phyloP scores from a whole-genome alignment of 768 basidiomycete species.

The Serendipita sp. region DNA sequence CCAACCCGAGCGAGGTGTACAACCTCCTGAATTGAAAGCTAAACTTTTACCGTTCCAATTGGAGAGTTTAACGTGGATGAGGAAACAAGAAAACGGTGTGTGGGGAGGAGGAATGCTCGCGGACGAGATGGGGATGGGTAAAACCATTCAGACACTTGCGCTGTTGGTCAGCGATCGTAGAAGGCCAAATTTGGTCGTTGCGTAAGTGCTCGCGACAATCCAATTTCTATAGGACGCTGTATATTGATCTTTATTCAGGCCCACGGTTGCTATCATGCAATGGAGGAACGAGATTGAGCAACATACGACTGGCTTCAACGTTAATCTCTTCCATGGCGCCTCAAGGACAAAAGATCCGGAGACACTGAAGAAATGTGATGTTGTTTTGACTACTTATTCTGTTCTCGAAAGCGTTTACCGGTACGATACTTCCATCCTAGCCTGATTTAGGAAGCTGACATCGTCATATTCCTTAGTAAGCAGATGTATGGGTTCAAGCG shows the following conservation, averaged over 20 bases:
- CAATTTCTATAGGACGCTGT: neutral
- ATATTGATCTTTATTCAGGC: slow-evolving; percentile 17
- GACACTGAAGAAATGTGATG: slow-evolving; percentile 70
- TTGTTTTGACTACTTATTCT: slow-evolving; percentile 78
- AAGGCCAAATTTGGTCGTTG: slow-evolving; percentile 82
- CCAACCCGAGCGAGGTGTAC: slow-evolving; percentile 52
- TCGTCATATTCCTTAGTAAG: slow-evolving; percentile 42
- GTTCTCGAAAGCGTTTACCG: slow-evolving; percentile 78
- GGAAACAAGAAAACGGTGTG: slow-evolving; percentile 51
- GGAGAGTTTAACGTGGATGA: slow-evolving; percentile 94
- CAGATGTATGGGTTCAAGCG: slow-evolving; percentile 86
- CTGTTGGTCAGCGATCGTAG: slow-evolving; percentile 62
- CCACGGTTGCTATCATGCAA: slow-evolving; percentile 45
- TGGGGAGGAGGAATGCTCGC: slow-evolving; percentile 92
- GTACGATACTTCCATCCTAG: neutral
- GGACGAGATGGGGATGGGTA: slow-evolving; percentile 91
- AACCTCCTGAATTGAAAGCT: slow-evolving; percentile 71
- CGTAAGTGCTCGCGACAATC: slow-evolving; percentile 33
- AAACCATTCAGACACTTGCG: slow-evolving; percentile 93
- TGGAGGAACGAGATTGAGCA: slow-evolving; percentile 88
- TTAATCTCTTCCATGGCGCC: slow-evolving; percentile 84
- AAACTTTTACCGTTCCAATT: slow-evolving; percentile 85
- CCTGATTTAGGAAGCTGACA: slow-evolving; percentile 19
- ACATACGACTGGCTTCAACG: slow-evolving; percentile 70
- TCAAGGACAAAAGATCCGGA: slow-evolving; percentile 48